phyloP scores from a whole-genome alignment of 495 filamentous ascomycete species.

The Penicillium fimorum region DNA sequence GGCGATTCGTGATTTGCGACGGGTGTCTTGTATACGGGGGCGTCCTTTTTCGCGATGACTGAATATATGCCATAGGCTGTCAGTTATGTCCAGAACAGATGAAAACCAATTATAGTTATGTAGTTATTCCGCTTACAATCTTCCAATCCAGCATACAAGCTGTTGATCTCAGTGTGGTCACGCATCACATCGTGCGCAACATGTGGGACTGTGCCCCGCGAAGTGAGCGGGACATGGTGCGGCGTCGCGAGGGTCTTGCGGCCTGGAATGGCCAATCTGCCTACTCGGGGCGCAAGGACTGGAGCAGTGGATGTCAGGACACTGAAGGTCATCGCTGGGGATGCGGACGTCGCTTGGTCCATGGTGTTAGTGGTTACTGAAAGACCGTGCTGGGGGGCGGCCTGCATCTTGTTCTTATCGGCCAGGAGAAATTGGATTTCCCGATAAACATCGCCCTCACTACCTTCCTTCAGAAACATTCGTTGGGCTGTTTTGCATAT shows the following conservation, averaged over 20 bases:
- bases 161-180: slow-evolving; percentile 60
- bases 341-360: slow-evolving; percentile 22
- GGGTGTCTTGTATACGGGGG: slow-evolving; percentile 50
- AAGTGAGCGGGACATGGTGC: slow-evolving; percentile 73
- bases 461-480: not conserved
- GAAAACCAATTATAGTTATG: not conserved
- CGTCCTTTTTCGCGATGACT: slow-evolving; percentile 70
- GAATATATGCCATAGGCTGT: slow-evolving; percentile 36
- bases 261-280: slow-evolving; percentile 58
- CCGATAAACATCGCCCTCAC: slow-evolving; percentile 12
- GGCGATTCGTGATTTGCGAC: slow-evolving; percentile 45
- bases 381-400: slow-evolving; percentile 14
- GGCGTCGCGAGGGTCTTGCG: slow-evolving; percentile 70
- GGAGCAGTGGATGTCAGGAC: slow-evolving; percentile 26
- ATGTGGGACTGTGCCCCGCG: slow-evolving; percentile 82
- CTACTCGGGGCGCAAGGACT: slow-evolving; percentile 53
- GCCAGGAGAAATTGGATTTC: slow-evolving; percentile 21
- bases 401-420: slow-evolving; percentile 20
- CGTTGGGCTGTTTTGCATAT: not conserved
- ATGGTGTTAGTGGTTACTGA: slow-evolving; percentile 28
- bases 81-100: slow-evolving; percentile 15
- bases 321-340: slow-evolving; percentile 33
- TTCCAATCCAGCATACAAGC: slow-evolving; percentile 81
- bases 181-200: slow-evolving; percentile 79
- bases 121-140: slow-evolving; percentile 67